These are phyloP conservation scores for Turnera subulata DNA, from an alignment of 345 rosid genomes.

Conservation along the genomic window DNA sequence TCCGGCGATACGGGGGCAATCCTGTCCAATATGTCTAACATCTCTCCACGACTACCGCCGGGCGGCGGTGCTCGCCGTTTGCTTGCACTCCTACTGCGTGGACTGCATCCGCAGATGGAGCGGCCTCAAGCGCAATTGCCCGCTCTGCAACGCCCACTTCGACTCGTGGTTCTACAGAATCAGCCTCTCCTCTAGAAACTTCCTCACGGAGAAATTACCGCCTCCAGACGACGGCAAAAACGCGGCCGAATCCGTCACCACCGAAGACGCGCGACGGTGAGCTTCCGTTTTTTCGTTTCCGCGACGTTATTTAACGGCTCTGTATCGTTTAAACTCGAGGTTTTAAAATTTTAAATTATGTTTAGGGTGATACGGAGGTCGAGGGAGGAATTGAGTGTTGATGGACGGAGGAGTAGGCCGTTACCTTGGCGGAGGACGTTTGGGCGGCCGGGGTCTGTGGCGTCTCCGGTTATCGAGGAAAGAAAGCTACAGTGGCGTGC, in stretches of 20 bases:
- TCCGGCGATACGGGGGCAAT: slow-evolving; percentile 37
- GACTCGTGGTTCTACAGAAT: slow-evolving; percentile 49
- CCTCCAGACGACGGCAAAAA: slow-evolving; percentile 18
- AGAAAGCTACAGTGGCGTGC: slow-evolving; percentile 73
- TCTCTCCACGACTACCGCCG: slow-evolving; percentile 28
- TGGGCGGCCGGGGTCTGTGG: slow-evolving; percentile 52
- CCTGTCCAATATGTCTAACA: slow-evolving; percentile 62
- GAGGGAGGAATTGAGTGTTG: slow-evolving; percentile 22
- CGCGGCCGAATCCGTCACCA: not conserved
- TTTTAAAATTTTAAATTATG: not conserved
- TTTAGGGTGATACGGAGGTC: slow-evolving; percentile 38
- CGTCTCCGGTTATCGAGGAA: slow-evolving; percentile 36
- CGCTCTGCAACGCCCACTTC: slow-evolving; percentile 64
- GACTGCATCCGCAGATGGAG: slow-evolving; percentile 62
- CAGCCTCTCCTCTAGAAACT: slow-evolving; percentile 30
- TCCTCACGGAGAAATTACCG: slow-evolving; percentile 35
- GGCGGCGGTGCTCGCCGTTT: slow-evolving; percentile 47
- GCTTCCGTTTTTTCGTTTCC: not conserved
- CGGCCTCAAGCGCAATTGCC: slow-evolving; percentile 55
- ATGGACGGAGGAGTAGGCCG: slow-evolving; percentile 32
- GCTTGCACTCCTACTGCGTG: slow-evolving; percentile 58
- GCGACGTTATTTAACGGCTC: not conserved
- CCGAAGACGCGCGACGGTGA: slow-evolving; percentile 39
- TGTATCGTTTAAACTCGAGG: not conserved
- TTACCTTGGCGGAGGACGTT: slow-evolving; percentile 63